Evolutionary conservation across 1,139 yeast species (phyloP).

Genomic region (Protomyces gravidus): DNA sequence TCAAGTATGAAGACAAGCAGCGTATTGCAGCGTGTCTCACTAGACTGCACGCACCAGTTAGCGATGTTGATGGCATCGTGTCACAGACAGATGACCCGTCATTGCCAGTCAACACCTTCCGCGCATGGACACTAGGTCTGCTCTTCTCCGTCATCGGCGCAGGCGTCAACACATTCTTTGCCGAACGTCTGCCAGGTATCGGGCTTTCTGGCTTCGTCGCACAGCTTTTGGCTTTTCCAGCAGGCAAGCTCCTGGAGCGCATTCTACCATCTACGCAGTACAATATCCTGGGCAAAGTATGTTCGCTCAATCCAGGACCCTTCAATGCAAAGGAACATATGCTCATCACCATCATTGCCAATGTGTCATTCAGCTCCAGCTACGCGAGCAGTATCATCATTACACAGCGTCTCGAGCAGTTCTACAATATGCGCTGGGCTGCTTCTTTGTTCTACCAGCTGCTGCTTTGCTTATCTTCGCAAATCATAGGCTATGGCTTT

Average conservation of each 20-base stretch:
- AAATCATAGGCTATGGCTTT: slow-evolving; percentile 57
- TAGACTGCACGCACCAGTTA: slow-evolving; percentile 43
- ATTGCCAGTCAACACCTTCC: slow-evolving; percentile 56
- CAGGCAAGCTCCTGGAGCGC: slow-evolving; percentile 46
- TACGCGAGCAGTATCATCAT: slow-evolving; percentile 50
- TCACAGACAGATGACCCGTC: slow-evolving; percentile 56
- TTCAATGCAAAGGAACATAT: slow-evolving; percentile 66
- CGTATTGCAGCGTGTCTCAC: slow-evolving; percentile 45
- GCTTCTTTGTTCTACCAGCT: slow-evolving; percentile 53
- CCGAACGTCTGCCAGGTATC: slow-evolving; percentile 56
- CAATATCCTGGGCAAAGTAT: slow-evolving; percentile 43
- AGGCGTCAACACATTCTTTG: slow-evolving; percentile 57
- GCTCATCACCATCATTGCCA: slow-evolving; percentile 58
- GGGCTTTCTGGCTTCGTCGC: slow-evolving; percentile 55
- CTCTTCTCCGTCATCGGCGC: slow-evolving; percentile 58
- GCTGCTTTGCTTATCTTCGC: slow-evolving; percentile 46
- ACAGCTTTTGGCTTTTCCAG: slow-evolving; percentile 45
- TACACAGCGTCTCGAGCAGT: slow-evolving; percentile 47
- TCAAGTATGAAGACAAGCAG: background rate
- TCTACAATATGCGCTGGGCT: slow-evolving; percentile 43
- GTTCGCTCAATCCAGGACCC: slow-evolving; percentile 55
- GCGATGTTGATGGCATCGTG: slow-evolving; percentile 63
- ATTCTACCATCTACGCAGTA: slow-evolving; percentile 51
- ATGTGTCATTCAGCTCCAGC: slow-evolving; percentile 52
- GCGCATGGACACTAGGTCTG: slow-evolving; percentile 55